Conservation (phyloP, 2,329 filamentous ascomycete species). For the Nigrospora sphaerica region DNA sequence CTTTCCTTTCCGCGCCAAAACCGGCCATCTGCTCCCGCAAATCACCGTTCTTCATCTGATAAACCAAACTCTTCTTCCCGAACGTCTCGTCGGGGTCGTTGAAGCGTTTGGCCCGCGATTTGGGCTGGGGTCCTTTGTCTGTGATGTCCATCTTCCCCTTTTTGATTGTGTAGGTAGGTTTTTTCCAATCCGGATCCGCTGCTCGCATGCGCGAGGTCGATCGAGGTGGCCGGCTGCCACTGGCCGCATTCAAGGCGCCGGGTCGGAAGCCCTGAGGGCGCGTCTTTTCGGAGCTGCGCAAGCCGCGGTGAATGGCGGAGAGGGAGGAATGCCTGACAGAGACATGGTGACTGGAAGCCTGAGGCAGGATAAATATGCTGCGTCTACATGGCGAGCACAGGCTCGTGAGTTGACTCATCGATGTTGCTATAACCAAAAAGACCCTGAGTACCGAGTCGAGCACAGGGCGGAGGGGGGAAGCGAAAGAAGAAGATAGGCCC, state of each 20-base stretch:
- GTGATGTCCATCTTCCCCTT: conserved; percentile 48
- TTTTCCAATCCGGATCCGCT: conserved; percentile 8
- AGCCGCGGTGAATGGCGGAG: conserved; percentile 62
- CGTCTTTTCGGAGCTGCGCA: conserved; percentile 37
- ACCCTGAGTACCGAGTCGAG: too few relatives aligned
- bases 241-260: conserved; percentile 19
- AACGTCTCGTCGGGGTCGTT: conserved; percentile 39
- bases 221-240: conserved; percentile 12
- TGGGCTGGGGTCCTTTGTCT: conserved; percentile 29
- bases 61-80: conserved; percentile 50
- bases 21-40: conserved; percentile 23
- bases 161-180: conserved; percentile 25
- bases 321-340: conserved; percentile 45
- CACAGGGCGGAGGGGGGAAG: too few relatives aligned
- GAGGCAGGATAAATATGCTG: conserved; percentile 7
- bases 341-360: conserved; percentile 7
- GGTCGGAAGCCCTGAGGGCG: conserved; percentile 20
- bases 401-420: conserved; percentile 19
- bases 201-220: conserved; percentile 4
- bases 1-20: not conserved
- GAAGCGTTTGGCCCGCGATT: conserved; percentile 45
- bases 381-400: conserved; percentile 19
- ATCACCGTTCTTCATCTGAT: conserved; percentile 40
- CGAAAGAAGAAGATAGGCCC: too few relatives aligned
- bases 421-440: too few relatives aligned